Base-by-base conservation (phyloP, 495 filamentous ascomycete genomes). In the Diplogelasinospora grovesii region DNA sequence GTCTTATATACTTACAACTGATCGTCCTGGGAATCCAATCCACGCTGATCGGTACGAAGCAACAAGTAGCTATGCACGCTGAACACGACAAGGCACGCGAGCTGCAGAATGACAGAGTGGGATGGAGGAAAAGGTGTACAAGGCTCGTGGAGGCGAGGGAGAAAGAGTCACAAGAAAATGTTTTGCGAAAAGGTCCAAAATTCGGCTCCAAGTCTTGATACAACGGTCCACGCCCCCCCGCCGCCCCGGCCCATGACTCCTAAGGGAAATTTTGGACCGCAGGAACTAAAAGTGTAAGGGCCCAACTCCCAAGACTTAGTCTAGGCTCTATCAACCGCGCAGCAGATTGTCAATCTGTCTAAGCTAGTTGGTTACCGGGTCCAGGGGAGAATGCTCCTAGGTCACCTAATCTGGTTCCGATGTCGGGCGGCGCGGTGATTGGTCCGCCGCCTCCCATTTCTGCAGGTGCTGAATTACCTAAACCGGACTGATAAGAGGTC, bases 161-260 rank as follows among this genome's bases (percentile, higher is more conserved):
- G 15, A 39, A 57, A 54, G 53, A 61, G 56, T 60, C 57, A 60
- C 54, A 60, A 33, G 48, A 57, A 60, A 54, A 36, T 44, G 41
- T 48, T 31, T 47, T 52, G 47, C 3, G 30, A 16, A 11, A 15
- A 19, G 37, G 3, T 19, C 23, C 50, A 53, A 54, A 50, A 55
- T 50, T 54, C 49, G 51, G 54, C 41, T 41, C 36, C 36, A 43
- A 31, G 43, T 46, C 36, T 54, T 48, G 45, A 57, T 44, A 55
- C 54, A 45, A 42, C 25, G 41, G 41, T 26, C 27, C 36, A 41
- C 45, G 31, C 43, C 42, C 43, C 37, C 46, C 34, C 20, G 33
- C 20, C 21, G 16, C 22, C 32, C 36, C 36, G 19, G 33, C 26
- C 44, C 29, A 40, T n/a, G 30, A 27, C 41, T 23, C 41, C n/a